Evolutionary conservation across 2,329 filamentous ascomycete genomes (phyloP), one percentile per base, ranked within the genome.

Genomic region (Tricladium varicosporioides): DNA sequence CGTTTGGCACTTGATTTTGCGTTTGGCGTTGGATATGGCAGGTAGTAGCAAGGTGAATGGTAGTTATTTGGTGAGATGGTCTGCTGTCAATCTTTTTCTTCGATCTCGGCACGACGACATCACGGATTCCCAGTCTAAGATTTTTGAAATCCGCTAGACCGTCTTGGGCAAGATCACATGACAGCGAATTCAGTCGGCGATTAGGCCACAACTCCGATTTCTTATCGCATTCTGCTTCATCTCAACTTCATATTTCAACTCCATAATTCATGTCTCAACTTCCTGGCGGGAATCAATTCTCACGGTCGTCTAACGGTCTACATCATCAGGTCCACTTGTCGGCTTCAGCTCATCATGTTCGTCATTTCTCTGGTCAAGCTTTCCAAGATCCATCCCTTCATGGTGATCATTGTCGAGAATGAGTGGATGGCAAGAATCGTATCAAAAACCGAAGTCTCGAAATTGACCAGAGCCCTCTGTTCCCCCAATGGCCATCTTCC

Each of bases 51-150:
- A 27, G 11, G 5, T n/a, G 19, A 14, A n/a, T 14, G 19, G 45
- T 15, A 5, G 45, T 15, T 3, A 27, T n/a, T 11, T n/a, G 45
- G 18, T 22, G 3, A 27, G 11, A 27, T 48, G 18, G 45, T n/a
- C 45, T 27, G 22, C 11, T 48, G 45, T 11, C 36, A 40, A n/a
- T 48, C 16, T 48, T 13, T 48, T 48, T 48, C 18, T 48, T 48
- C 11, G 8, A 14, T 19, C 22, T 8, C 16, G 45, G 36, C 36
- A 18, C 18, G 27, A 48, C 15, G 27, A 48, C 45, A 48, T 48
- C 45, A 48, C 49, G 56, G 56, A 36, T n/a, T 42, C 22, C 22
- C 22, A 27, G 22, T 27, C 40, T 43, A 13, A 45, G 42, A 44
- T 44, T 40, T 42, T 45, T 53, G 19, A 48, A 44, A 32, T 18